A percentile compares a stretch with the other conserved stretches of the same genome.
Evolutionary conservation across 2,329 filamentous ascomycete species (phyloP).

Genomic region (Epichloe aotearoae): DNA sequence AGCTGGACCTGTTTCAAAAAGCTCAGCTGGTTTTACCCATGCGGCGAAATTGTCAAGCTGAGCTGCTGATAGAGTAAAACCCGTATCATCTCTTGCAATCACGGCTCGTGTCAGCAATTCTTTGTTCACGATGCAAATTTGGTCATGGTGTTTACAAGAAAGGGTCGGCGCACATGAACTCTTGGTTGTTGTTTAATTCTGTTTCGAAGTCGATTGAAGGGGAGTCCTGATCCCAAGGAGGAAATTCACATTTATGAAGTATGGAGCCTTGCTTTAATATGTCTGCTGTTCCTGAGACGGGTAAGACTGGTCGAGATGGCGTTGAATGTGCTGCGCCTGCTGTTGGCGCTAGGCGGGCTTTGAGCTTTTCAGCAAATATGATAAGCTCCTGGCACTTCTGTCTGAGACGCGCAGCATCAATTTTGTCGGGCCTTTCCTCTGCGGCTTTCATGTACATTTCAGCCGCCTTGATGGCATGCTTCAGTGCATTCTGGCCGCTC

Average conservation of each 20-base stretch:
- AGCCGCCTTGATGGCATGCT: constrained; percentile 61
- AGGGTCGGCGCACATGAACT: neutral
- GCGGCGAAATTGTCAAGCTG: constrained; percentile 67
- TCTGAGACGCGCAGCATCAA: constrained; percentile 54
- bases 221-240: constrained; percentile 64
- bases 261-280: constrained; percentile 66
- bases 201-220: constrained; percentile 44
- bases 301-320: neutral
- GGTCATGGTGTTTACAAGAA: neutral
- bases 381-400: constrained; percentile 58
- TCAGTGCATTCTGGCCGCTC: constrained; percentile 45
- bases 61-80: constrained; percentile 58
- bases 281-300: neutral
- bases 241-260: constrained; percentile 72
- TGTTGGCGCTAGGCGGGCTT: constrained; percentile 23
- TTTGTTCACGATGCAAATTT: neutral
- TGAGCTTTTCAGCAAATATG: constrained; percentile 62
- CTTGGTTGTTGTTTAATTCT: neutral
- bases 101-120: constrained; percentile 4
- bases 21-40: constrained; percentile 67
- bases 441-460: constrained; percentile 74
- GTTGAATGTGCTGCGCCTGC: neutral
- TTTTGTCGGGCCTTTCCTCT: constrained; percentile 42
- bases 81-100: constrained; percentile 47
- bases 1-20: constrained; percentile 26